These are phyloP conservation scores for Dendrocalamus sinicus DNA, from an alignment of 176 grass and related monocot species.

Conservation along the genomic window DNA sequence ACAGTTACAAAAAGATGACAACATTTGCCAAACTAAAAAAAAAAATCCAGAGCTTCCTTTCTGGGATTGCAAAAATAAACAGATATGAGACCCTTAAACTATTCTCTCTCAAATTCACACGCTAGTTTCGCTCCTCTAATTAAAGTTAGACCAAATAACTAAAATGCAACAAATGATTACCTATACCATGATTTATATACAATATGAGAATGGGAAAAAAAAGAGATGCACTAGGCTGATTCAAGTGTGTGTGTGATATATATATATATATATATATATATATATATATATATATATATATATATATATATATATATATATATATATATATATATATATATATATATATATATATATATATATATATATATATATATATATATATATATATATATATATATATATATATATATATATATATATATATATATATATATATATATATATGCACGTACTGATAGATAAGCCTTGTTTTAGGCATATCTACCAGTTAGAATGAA, in stretches of 20 bases:
- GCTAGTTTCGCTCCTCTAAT: conserved; percentile 28
- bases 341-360: neutral
- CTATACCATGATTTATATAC: conserved; percentile 44
- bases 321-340: neutral
- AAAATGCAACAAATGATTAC: conserved; percentile 31
- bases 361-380: neutral
- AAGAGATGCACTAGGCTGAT: conserved; percentile 48
- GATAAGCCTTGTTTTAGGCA: conserved; percentile 5
- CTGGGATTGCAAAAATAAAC: conserved; percentile 44
- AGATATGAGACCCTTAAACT: conserved; percentile 32
- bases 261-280: neutral
- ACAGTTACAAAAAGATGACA: conserved; percentile 38
- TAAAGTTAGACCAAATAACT: conserved; percentile 48
- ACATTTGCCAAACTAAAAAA: conserved; percentile 8
- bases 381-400: neutral
- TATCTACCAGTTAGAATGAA: conserved; percentile 28
- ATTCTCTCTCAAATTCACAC: conserved; percentile 11
- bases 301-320: neutral
- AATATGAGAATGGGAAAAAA: neutral
- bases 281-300: neutral
- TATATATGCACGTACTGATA: neutral
- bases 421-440: neutral
- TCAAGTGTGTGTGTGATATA: neutral
- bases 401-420: neutral
- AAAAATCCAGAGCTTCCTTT: conserved; percentile 12